Conservation (phyloP, 2,329 filamentous ascomycete species). For the Pestalotiopsis sp. region DNA sequence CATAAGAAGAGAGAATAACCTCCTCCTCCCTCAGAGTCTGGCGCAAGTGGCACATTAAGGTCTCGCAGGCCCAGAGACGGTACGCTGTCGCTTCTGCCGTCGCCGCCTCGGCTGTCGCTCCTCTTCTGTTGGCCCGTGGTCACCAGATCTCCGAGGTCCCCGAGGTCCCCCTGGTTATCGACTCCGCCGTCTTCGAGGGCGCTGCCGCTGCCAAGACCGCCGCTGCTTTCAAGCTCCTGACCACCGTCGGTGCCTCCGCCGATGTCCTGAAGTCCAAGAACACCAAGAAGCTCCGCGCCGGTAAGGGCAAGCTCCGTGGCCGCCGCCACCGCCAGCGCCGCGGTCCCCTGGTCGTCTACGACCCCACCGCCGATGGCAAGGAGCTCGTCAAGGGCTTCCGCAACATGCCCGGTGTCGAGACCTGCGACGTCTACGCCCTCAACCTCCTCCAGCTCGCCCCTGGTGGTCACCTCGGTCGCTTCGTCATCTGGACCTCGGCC, state of each 20-base stretch:
- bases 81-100: slow-evolving; percentile 98
- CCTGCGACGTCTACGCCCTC: slow-evolving; percentile 86
- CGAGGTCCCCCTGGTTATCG: slow-evolving; percentile 95
- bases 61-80: slow-evolving; percentile 98
- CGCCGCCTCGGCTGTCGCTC: slow-evolving; percentile 91
- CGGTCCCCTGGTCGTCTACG: slow-evolving; percentile 96
- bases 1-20: no score
- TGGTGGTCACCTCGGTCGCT: slow-evolving; percentile 97
- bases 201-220: slow-evolving; percentile 85
- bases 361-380: slow-evolving; percentile 93
- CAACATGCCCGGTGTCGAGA: slow-evolving; percentile 99
- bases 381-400: slow-evolving; percentile 93
- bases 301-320: slow-evolving; percentile 98
- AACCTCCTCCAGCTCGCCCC: slow-evolving; percentile 99
- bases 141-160: slow-evolving; percentile 92
- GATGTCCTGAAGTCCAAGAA: slow-evolving; percentile 95
- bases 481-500: slow-evolving; percentile 97
- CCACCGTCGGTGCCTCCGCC: slow-evolving; percentile 84
- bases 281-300: slow-evolving; percentile 95
- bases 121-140: slow-evolving; percentile 94
- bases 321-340: slow-evolving; percentile 97
- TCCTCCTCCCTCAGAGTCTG: slow-evolving; percentile 59
- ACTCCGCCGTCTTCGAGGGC: slow-evolving; percentile 84
- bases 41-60: slow-evolving; percentile 99
- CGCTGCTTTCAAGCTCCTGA: slow-evolving; percentile 82